These are phyloP conservation scores for Pleurotus sapidus DNA, from an alignment of 768 basidiomycete species.

Conservation along the genomic window DNA sequence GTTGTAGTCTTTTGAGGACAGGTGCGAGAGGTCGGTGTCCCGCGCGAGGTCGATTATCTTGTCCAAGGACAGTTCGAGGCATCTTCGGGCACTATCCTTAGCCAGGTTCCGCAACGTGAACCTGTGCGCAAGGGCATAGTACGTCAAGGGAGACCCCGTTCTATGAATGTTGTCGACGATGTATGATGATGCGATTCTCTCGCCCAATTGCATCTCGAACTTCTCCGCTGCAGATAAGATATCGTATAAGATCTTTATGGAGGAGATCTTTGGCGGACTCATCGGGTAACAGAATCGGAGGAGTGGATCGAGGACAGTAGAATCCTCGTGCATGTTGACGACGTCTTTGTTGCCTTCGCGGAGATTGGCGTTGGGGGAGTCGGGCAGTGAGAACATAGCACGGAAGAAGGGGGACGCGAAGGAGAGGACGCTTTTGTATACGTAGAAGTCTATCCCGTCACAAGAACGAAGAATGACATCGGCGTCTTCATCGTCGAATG, in stretches of 20 bases:
- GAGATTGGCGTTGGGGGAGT: background rate
- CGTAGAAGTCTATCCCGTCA: conserved; percentile 1
- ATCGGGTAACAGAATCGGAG: background rate
- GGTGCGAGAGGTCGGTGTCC: background rate
- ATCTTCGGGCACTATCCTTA: too few species aligned
- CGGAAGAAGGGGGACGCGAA: too few species aligned
- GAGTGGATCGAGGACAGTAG: background rate
- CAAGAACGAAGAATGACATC: conserved; percentile 7
- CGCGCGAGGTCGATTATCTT: too few species aligned
- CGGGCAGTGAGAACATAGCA: conserved; percentile 3
- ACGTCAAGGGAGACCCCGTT: too few species aligned
- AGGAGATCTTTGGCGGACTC: too few species aligned
- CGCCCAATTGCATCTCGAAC: too few species aligned
- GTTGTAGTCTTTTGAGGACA: background rate
- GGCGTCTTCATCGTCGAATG: conserved; percentile 1
- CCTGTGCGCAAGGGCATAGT: too few species aligned
- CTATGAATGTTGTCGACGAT: background rate
- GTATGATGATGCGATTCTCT: background rate
- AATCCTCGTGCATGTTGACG: background rate
- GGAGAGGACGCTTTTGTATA: background rate
- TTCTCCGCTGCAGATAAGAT: too few species aligned
- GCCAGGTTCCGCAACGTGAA: too few species aligned
- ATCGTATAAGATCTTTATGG: too few species aligned
- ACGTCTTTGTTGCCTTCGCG: background rate
- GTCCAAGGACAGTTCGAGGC: too few species aligned